A percentile compares a stretch with the other conserved stretches of the same genome.
Conservation (phyloP, 768 basidiomycete genomes). For the Lyophyllum decastes region DNA sequence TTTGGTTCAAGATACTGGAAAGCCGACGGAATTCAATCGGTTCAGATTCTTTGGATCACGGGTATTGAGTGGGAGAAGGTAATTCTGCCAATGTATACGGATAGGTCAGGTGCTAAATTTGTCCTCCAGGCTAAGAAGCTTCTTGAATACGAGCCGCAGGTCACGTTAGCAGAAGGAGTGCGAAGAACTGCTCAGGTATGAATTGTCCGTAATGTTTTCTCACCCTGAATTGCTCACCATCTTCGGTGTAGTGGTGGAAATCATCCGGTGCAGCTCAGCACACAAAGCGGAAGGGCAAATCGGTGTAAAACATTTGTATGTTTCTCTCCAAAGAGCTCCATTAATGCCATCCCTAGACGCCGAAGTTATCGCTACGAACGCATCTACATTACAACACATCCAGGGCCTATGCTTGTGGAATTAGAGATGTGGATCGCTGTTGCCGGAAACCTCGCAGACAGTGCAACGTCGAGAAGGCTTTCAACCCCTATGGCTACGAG, state of each 20-base stretch:
- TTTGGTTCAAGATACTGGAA: conserved; percentile 38
- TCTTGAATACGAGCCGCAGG: conserved; percentile 53
- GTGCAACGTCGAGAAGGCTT: too few relatives aligned
- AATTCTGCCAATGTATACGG: not conserved
- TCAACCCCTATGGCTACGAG: too few relatives aligned
- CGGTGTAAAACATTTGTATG: not conserved
- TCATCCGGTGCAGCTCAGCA: conserved; percentile 6
- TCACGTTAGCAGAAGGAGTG: conserved; percentile 50
- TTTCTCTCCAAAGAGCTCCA: too few relatives aligned
- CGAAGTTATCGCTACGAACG: too few relatives aligned
- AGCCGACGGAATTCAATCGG: conserved; percentile 40
- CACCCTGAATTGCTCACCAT: not conserved
- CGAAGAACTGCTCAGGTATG: conserved; percentile 21
- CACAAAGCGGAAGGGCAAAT: not conserved
- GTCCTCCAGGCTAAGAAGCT: conserved; percentile 35
- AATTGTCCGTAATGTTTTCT: not conserved
- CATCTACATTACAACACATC: too few relatives aligned
- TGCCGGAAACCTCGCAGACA: too few relatives aligned
- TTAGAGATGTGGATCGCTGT: too few relatives aligned
- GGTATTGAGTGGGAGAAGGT: conserved; percentile 47
- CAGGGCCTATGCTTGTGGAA: too few relatives aligned
- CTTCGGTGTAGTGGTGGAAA: conserved; percentile 15
- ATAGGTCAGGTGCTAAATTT: not conserved
- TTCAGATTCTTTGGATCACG: conserved; percentile 44
- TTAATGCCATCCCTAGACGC: too few relatives aligned